phyloP scores from a whole-genome alignment of 169 alveolate species.

The Miamiensis avidus region DNA sequence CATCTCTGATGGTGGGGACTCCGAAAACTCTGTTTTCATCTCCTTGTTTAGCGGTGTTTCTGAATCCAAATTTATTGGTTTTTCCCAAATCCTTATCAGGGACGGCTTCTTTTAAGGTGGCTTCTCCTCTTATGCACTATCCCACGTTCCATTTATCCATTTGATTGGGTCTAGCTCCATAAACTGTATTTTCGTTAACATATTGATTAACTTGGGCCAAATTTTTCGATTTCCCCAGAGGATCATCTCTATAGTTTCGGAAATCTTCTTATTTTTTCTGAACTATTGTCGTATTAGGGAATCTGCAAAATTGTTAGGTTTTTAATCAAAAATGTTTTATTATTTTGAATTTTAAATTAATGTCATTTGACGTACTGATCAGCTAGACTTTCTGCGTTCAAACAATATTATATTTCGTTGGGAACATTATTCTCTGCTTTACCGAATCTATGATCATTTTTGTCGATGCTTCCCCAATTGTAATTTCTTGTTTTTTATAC shows the following conservation, averaged over 20 bases:
- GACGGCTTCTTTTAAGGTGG: slow-evolving; percentile 61
- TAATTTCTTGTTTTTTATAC: slow-evolving; percentile 69
- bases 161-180: slow-evolving; percentile 58
- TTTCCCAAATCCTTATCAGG: slow-evolving; percentile 80
- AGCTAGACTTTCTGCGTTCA: slow-evolving; percentile 63
- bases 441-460: slow-evolving; percentile 73
- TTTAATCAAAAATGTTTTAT: background rate
- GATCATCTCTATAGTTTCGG: slow-evolving; percentile 64
- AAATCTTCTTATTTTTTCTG: slow-evolving; percentile 79
- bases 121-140: slow-evolving; percentile 77
- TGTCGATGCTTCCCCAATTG: slow-evolving; percentile 70
- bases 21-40: slow-evolving; percentile 78
- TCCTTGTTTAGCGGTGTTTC: slow-evolving; percentile 65
- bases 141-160: slow-evolving; percentile 76
- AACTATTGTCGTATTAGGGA: slow-evolving; percentile 78
- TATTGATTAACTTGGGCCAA: slow-evolving; percentile 57
- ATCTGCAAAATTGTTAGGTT: slow-evolving; percentile 15
- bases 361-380: slow-evolving; percentile 7
- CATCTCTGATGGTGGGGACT: slow-evolving; percentile 79
- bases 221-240: slow-evolving; percentile 74
- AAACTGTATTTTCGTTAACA: slow-evolving; percentile 41
- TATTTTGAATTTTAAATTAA: background rate
- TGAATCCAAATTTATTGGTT: slow-evolving; percentile 70
- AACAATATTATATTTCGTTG: slow-evolving; percentile 63
- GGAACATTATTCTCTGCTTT: slow-evolving; percentile 54